Evolutionary conservation across 495 filamentous ascomycete species (phyloP).

Genomic region (Pseudoneurospora amorphoporcata): DNA sequence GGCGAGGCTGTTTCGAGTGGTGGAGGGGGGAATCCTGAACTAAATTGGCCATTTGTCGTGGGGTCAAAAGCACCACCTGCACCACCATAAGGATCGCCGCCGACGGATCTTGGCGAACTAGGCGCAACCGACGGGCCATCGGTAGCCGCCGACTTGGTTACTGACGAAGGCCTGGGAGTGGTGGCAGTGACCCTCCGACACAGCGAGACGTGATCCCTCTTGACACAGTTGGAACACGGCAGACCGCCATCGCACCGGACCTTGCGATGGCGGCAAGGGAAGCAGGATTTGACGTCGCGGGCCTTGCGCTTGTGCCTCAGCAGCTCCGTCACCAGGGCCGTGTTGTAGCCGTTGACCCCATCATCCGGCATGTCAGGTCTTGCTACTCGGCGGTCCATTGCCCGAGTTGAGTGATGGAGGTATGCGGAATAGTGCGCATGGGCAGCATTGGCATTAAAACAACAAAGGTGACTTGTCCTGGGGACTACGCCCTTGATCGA

Average conservation of each 20-base stretch:
- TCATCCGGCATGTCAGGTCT: neutral
- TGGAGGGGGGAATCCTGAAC: neutral
- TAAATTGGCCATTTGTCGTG: neutral
- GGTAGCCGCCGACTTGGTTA: neutral
- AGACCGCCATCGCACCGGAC: slow-evolving; percentile 1
- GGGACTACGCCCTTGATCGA: neutral
- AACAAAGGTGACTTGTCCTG: neutral
- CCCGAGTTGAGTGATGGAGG: no score
- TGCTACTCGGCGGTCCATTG: neutral
- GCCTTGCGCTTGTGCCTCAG: slow-evolving; percentile 3
- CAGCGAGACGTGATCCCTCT: slow-evolving; percentile 2
- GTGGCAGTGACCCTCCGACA: neutral
- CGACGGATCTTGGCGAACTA: neutral
- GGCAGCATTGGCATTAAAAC: neutral
- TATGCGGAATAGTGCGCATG: neutral
- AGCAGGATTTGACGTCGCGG: slow-evolving; percentile 6
- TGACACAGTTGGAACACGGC: slow-evolving; percentile 5
- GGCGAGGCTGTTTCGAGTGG: neutral
- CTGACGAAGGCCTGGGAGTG: neutral
- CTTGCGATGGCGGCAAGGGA: slow-evolving; percentile 7
- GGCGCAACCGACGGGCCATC: neutral
- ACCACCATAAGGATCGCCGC: neutral
- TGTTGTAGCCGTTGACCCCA: neutral
- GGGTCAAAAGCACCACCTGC: neutral
- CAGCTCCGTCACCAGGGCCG: slow-evolving; percentile 1